Evolutionary conservation across 1,284 basidiomycete species (phyloP).

Genomic region (Irpex lacteus): DNA sequence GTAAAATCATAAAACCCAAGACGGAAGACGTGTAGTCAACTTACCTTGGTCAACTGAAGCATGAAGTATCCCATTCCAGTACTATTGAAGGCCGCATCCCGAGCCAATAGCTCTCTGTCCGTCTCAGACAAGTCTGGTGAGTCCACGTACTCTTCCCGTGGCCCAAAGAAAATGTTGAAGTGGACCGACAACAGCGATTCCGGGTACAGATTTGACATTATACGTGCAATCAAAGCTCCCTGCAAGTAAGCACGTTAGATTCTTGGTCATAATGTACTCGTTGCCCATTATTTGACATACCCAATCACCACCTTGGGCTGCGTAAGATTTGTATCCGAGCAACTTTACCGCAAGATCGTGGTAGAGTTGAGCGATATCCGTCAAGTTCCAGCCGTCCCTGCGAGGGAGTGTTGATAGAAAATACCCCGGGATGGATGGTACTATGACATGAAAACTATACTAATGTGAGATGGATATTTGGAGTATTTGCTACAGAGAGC

Average conservation of each 20-base stretch:
- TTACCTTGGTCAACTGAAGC: constrained; percentile 6
- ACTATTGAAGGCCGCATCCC: constrained; percentile 3
- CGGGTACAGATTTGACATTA: background rate
- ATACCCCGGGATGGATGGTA: constrained; percentile 19
- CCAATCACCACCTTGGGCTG: constrained; percentile 16
- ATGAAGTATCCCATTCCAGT: constrained; percentile 3
- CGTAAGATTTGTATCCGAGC: constrained; percentile 15
- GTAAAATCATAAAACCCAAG: too few species aligned
- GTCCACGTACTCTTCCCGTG: background rate
- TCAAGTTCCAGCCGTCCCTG: constrained; percentile 11
- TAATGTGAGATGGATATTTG: background rate
- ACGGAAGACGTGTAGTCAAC: too few species aligned
- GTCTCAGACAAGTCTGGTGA: background rate
- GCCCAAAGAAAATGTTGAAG: background rate
- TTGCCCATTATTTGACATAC: background rate
- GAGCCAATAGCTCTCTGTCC: background rate
- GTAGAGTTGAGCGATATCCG: constrained; percentile 17
- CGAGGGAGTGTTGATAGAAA: constrained; percentile 17
- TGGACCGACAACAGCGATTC: background rate
- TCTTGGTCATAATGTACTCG: too few species aligned
- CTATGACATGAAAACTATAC: constrained; percentile 17
- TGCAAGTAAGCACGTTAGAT: background rate
- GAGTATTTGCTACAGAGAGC: background rate
- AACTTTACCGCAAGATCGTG: constrained; percentile 16
- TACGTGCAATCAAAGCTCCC: background rate